Percentiles rank a stretch among this genome's conserved stretches.
Conservation (phyloP, 805 yeast species). For the Saturnispora ahearnii region DNA sequence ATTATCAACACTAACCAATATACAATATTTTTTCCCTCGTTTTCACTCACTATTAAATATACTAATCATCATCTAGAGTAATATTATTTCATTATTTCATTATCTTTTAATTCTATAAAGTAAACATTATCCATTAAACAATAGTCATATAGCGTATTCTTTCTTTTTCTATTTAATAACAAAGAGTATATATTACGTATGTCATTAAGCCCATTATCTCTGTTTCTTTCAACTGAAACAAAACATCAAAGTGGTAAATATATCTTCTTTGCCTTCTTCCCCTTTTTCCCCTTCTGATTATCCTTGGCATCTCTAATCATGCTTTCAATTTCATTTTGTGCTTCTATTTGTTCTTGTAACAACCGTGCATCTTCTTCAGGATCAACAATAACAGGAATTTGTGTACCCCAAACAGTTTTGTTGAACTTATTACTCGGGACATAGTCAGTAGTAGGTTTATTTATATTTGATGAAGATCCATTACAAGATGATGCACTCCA, state of each 20-base stretch:
- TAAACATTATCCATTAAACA: background rate
- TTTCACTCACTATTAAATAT: no score
- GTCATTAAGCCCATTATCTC: background rate
- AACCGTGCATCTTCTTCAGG: conserved; percentile 23
- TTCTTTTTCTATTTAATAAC: background rate
- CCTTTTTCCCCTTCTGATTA: conserved; percentile 28
- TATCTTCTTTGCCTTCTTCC: conserved; percentile 29
- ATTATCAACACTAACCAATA: background rate
- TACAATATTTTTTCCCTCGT: no score
- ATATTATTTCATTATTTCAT: background rate
- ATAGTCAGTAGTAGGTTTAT: conserved; percentile 2
- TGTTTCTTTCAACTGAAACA: background rate
- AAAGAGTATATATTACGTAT: background rate
- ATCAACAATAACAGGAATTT: conserved; percentile 35
- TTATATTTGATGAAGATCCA: conserved; percentile 12
- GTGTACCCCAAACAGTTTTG: conserved; percentile 73
- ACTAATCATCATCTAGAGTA: background rate
- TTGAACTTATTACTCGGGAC: conserved; percentile 12
- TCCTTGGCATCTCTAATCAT: conserved; percentile 40
- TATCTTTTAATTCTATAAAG: background rate
- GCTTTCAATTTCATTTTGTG: conserved; percentile 33
- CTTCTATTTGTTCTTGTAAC: conserved; percentile 38
- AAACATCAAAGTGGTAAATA: conserved; percentile 8
- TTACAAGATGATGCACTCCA: conserved; percentile 5
- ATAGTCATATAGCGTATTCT: background rate